Evolutionary conservation across 805 yeast species (phyloP).

Genomic region (Yamadazyma phyllophila): DNA sequence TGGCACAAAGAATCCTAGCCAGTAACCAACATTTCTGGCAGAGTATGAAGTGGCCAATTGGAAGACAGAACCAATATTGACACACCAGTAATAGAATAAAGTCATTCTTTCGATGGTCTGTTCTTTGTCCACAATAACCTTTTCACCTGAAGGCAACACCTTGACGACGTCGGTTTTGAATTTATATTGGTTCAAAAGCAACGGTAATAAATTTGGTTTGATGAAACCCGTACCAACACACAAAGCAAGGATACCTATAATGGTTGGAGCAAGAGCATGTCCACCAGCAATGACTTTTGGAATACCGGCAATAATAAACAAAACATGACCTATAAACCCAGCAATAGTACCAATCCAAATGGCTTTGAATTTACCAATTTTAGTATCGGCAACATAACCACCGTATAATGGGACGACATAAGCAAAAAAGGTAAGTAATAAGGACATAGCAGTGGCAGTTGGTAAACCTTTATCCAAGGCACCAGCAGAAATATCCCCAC

Average conservation of each 20-base stretch:
- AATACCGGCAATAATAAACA: constrained; percentile 49
- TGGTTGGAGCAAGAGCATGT: constrained; percentile 39
- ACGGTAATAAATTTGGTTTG: constrained; percentile 52
- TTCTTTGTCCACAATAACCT: constrained; percentile 55
- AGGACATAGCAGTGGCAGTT: constrained; percentile 47
- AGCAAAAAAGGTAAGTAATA: constrained; percentile 47
- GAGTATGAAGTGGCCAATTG: constrained; percentile 51
- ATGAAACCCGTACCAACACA: constrained; percentile 52
- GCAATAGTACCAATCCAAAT: constrained; percentile 49
- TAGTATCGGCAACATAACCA: constrained; percentile 52
- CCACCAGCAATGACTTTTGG: constrained; percentile 38
- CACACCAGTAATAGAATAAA: constrained; percentile 53
- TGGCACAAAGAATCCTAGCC: constrained; percentile 55
- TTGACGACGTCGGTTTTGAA: constrained; percentile 58
- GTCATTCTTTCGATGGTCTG: constrained; percentile 42
- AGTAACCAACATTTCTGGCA: constrained; percentile 52
- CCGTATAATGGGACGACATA: constrained; percentile 52
- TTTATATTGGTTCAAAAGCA: constrained; percentile 48
- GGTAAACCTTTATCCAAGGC: constrained; percentile 48
- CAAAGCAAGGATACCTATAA: constrained; percentile 38
- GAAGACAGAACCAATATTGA: constrained; percentile 54
- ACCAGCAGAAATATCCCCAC: constrained; percentile 42
- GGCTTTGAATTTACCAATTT: constrained; percentile 45
- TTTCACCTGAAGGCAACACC: constrained; percentile 58
- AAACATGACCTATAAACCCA: constrained; percentile 47